phyloP scores from a whole-genome alignment of 148 eudicot species.

The Pouteria glomerata region DNA sequence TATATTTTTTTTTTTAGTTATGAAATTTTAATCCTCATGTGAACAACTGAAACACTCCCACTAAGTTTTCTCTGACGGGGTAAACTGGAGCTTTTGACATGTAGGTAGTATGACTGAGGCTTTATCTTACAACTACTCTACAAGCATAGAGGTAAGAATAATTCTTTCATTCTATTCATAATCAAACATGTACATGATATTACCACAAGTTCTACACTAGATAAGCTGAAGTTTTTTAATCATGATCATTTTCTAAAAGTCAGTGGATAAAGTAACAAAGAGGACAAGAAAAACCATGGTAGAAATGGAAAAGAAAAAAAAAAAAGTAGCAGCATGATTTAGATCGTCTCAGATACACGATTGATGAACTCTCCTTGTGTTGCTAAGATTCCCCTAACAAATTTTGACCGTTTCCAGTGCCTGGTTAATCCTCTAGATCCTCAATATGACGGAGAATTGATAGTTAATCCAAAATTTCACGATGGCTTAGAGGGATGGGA shows the following conservation, averaged over 20 bases:
- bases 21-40: too few species aligned
- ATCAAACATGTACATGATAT: neutral
- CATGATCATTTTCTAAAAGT: too few species aligned
- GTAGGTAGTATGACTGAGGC: constrained; percentile 20
- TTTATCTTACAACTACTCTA: constrained; percentile 34
- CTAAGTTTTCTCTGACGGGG: neutral
- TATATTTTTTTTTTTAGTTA: too few species aligned
- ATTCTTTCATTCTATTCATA: neutral
- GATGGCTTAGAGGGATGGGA: constrained; percentile 43
- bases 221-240: too few species aligned
- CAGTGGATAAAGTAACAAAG: too few species aligned
- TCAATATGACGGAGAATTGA: constrained; percentile 51
- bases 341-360: too few species aligned
- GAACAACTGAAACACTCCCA: too few species aligned
- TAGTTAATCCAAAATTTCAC: constrained; percentile 45
- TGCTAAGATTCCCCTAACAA: neutral
- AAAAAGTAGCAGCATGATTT: too few species aligned
- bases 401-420: constrained; percentile 33
- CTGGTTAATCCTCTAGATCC: constrained; percentile 38
- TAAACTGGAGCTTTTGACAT: neutral
- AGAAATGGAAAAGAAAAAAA: too few species aligned
- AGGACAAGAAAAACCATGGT: too few species aligned
- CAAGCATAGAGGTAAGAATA: constrained; percentile 36
- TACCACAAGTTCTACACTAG: too few species aligned
- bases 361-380: neutral